A percentile compares a stretch with the other conserved stretches of the same genome.
phyloP scores from a whole-genome alignment of 1,284 basidiomycete species.

The Marasmius oreades region DNA sequence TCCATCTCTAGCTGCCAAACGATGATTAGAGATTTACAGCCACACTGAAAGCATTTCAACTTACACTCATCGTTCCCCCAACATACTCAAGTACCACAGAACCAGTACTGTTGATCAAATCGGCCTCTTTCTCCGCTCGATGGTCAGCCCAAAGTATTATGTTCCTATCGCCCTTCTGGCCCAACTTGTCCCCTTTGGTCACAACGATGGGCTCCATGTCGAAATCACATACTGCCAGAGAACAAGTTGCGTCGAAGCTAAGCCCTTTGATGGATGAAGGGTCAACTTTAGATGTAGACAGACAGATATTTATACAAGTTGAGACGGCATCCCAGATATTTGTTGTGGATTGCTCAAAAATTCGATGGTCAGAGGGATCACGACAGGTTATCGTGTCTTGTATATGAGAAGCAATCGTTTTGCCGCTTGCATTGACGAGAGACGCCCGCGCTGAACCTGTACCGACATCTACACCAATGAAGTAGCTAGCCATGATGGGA shows the following conservation, averaged over 20 bases:
- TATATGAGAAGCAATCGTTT: constrained; percentile 74
- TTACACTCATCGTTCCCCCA: constrained; percentile 93
- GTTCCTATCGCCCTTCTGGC: constrained; percentile 70
- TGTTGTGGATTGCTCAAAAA: constrained; percentile 91
- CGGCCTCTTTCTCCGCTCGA: constrained; percentile 89
- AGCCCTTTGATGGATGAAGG: constrained; percentile 79
- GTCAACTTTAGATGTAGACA: constrained; percentile 60
- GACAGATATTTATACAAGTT: constrained; percentile 65
- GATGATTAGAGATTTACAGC: constrained; percentile 3
- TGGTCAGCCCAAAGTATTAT: constrained; percentile 95
- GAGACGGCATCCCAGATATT: constrained; percentile 87
- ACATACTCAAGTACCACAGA: constrained; percentile 92
- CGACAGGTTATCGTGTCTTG: constrained; percentile 84
- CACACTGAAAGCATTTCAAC: constrained; percentile 26
- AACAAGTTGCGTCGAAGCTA: constrained; percentile 97
- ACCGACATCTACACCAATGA: constrained; percentile 77
- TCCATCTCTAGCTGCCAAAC: constrained; percentile 87
- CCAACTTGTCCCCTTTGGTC: constrained; percentile 66
- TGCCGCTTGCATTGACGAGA: constrained; percentile 75
- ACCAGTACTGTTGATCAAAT: constrained; percentile 83
- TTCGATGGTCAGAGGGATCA: constrained; percentile 79
- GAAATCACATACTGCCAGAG: constrained; percentile 82
- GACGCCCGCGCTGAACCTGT: constrained; percentile 93
- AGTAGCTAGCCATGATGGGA: constrained; percentile 32
- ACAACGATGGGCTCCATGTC: constrained; percentile 79